A percentile compares a stretch with the other conserved stretches of the same genome.
phyloP scores from a whole-genome alignment of 2,329 filamentous ascomycete genomes.

The Chaetomiaceae sp. region DNA sequence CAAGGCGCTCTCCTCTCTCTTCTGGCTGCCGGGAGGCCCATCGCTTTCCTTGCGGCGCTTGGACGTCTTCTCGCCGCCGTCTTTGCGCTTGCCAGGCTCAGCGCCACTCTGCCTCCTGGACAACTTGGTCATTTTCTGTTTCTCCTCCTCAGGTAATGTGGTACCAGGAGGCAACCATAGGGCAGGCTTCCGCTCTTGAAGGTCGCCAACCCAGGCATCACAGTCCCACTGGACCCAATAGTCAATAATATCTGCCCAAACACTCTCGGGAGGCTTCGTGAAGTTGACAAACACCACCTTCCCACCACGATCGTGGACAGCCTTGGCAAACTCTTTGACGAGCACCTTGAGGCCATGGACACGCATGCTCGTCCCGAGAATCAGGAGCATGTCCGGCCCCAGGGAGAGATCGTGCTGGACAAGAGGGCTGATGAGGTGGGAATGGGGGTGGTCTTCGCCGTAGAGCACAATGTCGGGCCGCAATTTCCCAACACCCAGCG shows the following conservation, averaged over 20 bases:
- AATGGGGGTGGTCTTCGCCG: constrained; percentile 66
- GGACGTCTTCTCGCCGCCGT: constrained; percentile 9
- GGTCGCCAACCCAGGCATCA: constrained; percentile 64
- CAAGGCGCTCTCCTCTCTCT: constrained; percentile 4
- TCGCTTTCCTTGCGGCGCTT: constrained; percentile 29
- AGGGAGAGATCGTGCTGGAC: constrained; percentile 62
- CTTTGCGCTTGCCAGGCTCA: constrained; percentile 18
- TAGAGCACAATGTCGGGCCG: constrained; percentile 71
- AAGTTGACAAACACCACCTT: constrained; percentile 70
- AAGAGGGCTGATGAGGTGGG: constrained; percentile 62
- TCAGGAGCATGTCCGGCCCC: constrained; percentile 62
- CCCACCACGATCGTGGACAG: constrained; percentile 62
- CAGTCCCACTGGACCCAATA: constrained; percentile 73
- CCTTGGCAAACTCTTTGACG: constrained; percentile 66
- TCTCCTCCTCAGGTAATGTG: constrained; percentile 34
- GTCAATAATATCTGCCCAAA: constrained; percentile 68
- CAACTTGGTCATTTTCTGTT: constrained; percentile 34
- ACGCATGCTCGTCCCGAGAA: constrained; percentile 65
- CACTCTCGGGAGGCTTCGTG: constrained; percentile 66
- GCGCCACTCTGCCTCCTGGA: constrained; percentile 24
- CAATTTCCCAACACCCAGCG: constrained; percentile 61
- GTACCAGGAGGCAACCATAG: constrained; percentile 52
- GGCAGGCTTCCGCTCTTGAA: constrained; percentile 53
- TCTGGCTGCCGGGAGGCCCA: constrained; percentile 19
- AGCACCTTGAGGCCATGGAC: constrained; percentile 69